Evolutionary conservation across 78 protist species (phyloP).

Genomic region (Chrysochromulina parva): DNA sequence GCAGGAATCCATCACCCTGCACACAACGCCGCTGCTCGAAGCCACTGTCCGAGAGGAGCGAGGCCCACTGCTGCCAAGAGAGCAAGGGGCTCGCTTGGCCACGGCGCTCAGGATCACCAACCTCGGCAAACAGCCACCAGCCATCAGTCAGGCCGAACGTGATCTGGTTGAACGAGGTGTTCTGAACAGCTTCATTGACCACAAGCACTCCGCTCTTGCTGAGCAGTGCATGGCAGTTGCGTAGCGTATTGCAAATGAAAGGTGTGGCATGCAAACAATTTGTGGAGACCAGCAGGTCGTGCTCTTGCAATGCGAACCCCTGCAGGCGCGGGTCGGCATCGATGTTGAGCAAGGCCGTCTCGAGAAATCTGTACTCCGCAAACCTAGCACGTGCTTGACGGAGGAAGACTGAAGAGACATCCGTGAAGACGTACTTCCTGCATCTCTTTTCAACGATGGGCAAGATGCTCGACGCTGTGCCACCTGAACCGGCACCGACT

Average conservation of each 20-base stretch:
- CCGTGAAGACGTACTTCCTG: neutral
- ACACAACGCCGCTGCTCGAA: neutral
- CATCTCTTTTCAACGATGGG: neutral
- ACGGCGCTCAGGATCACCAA: neutral
- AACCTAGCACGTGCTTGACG: neutral
- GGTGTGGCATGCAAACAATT: neutral
- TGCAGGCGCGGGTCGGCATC: neutral
- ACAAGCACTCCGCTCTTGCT: neutral
- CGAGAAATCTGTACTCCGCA: neutral
- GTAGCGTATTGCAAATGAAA: neutral
- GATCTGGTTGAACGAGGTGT: neutral
- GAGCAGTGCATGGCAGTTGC: neutral
- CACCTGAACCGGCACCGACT: neutral
- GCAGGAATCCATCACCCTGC: neutral
- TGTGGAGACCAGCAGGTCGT: neutral
- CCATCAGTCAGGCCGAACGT: conserved; percentile 2
- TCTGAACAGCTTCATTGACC: neutral
- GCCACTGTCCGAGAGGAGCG: neutral
- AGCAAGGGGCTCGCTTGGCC: neutral
- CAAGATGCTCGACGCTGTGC: neutral
- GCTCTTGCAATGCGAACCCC: neutral
- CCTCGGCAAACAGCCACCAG: neutral
- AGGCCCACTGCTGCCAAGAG: neutral
- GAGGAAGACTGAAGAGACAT: neutral
- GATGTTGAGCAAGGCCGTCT: neutral